Percentiles rank a stretch among this genome's conserved stretches.
Conservation (phyloP, 1,284 basidiomycete genomes). For the Uromyces viciae-fabae region DNA sequence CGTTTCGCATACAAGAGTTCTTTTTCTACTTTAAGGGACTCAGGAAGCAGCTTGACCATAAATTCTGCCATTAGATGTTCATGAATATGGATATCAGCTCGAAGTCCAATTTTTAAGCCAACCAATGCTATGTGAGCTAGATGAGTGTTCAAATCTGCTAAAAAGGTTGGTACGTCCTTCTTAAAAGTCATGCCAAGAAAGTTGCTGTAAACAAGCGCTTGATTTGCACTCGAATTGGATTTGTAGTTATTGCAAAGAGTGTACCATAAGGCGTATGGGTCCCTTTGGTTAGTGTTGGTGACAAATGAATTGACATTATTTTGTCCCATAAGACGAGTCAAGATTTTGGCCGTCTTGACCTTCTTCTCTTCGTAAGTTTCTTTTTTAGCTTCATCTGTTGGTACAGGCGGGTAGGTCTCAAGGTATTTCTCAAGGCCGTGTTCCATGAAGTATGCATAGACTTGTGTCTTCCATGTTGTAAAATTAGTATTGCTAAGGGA, state of each 20-base stretch:
- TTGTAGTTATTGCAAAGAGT: not conserved
- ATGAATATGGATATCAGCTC: not conserved
- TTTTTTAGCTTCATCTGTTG: not conserved
- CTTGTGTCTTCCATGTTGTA: not conserved
- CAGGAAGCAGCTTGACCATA: not conserved
- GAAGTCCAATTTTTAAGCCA: not conserved
- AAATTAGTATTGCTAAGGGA: not conserved
- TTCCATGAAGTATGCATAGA: not conserved
- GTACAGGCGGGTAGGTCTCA: not conserved
- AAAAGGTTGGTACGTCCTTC: not conserved
- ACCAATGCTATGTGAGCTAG: not conserved
- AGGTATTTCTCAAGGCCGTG: not conserved
- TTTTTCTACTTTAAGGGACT: not conserved
- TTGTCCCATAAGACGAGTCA: not conserved
- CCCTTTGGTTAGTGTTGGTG: not conserved
- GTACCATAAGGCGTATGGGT: not conserved
- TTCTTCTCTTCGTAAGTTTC: not conserved
- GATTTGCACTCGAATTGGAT: not conserved
- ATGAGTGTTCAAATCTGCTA: not conserved
- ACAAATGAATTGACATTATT: not conserved
- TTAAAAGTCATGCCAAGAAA: not conserved
- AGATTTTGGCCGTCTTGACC: not conserved
- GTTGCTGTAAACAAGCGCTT: not conserved
- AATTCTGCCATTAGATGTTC: not conserved
- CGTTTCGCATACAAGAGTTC: not conserved